Evolutionary conservation across 257 asterid genomes (phyloP), one percentile per base, ranked within the genome.

Genomic region (Knoxia roxburghii): DNA sequence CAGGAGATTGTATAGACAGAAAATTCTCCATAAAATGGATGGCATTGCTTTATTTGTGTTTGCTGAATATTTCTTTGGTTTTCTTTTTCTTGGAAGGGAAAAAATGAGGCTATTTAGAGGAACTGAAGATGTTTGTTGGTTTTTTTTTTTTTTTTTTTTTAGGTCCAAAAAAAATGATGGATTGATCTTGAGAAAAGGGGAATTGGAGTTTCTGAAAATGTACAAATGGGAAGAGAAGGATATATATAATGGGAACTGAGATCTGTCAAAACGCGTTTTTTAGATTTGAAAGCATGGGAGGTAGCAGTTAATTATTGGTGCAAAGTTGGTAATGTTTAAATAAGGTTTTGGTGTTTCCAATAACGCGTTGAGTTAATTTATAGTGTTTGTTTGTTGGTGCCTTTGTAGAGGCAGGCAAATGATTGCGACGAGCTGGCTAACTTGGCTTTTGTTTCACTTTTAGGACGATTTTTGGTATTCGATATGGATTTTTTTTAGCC

Each of bases 1-100:
- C 18, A 67, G 72, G 72, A 69, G 72, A 41, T 52, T 46, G 77
- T 59, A 70, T 50, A 67, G 70, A n/a, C 57, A 54, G 40, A 58
- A 60, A 46, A 73, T 48, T 23, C 72, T 78, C 66, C 61, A 39
- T 29, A 61, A 56, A 46, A 65, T 39, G 73, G 71, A 21, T 32
- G 76, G 78, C 71, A 73, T 67, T 33, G 75, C 24, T 24, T 26
- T 9, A 33, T 58, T 65, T 56, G 41, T 51, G 69, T 52, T 63
- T 8, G n/a, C n/a, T n/a, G n/a, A n/a, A n/a, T n/a, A n/a, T n/a
- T n/a, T n/a, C n/a, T n/a, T n/a, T n/a, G n/a, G n/a, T n/a, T n/a
- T n/a, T n/a, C n/a, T n/a, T n/a, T n/a, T n/a, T n/a, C n/a, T n/a
- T n/a, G n/a, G n/a, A n/a, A n/a, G n/a, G n/a, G n/a, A n/a, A n/a